phyloP scores from a whole-genome alignment of 495 filamentous ascomycete genomes.

The Emericellopsis terricola region DNA sequence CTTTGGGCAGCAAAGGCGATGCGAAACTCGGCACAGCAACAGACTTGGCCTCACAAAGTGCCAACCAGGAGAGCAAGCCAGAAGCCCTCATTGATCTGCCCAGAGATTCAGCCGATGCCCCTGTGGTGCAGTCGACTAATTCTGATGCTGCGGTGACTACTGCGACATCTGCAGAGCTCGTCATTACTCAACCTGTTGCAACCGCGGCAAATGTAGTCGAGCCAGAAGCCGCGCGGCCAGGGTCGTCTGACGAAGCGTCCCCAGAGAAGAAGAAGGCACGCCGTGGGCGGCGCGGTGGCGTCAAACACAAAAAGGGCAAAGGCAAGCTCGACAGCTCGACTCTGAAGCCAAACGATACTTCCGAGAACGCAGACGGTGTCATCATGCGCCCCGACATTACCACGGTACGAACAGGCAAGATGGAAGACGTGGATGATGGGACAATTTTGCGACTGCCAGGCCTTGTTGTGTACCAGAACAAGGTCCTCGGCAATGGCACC shows the following conservation, averaged over 20 bases:
- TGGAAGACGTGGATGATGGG: slow-evolving; percentile 33
- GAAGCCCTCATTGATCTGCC: too few relatives aligned
- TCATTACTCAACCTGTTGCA: too few relatives aligned
- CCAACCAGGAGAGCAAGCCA: too few relatives aligned
- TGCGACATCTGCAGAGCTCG: too few relatives aligned
- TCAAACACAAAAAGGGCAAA: slow-evolving; percentile 45
- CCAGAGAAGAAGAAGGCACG: slow-evolving; percentile 48
- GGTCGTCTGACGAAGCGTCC: background rate
- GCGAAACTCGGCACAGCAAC: too few relatives aligned
- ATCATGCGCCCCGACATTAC: slow-evolving; percentile 40
- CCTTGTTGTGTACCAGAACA: slow-evolving; percentile 53
- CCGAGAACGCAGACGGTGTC: slow-evolving; percentile 20
- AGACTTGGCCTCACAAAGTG: too few relatives aligned
- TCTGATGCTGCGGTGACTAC: too few relatives aligned
- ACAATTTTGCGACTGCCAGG: slow-evolving; percentile 51
- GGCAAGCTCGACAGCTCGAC: slow-evolving; percentile 23
- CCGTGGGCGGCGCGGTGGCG: slow-evolving; percentile 68
- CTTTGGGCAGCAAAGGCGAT: too few relatives aligned
- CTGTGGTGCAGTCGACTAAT: too few relatives aligned
- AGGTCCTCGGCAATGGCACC: slow-evolving; percentile 61
- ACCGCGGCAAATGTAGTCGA: background rate
- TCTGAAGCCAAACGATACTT: slow-evolving; percentile 14
- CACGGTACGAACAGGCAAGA: slow-evolving; percentile 20
- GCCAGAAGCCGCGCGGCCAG: background rate
- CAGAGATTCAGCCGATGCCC: too few relatives aligned